Evolutionary conservation across 2,329 filamentous ascomycete genomes (phyloP).

Genomic region (Cladosporium sp.): DNA sequence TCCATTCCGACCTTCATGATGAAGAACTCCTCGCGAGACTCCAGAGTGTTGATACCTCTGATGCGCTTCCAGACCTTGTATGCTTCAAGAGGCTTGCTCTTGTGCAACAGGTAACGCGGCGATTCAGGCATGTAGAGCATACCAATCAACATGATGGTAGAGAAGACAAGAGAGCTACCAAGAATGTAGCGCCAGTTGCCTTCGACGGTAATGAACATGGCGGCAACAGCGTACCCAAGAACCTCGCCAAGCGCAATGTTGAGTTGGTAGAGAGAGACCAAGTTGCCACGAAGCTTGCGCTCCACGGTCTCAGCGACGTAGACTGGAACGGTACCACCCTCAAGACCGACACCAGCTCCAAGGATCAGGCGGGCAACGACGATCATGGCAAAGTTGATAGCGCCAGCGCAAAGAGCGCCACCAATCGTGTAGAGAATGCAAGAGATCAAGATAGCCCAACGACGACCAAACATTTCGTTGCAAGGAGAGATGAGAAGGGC

Average conservation of each 20-base stretch:
- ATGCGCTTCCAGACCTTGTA: slow-evolving; percentile 74
- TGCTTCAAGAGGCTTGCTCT: slow-evolving; percentile 59
- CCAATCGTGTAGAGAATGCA: slow-evolving; percentile 71
- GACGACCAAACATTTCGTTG: slow-evolving; percentile 69
- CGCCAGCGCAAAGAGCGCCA: slow-evolving; percentile 67
- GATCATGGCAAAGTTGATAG: slow-evolving; percentile 72
- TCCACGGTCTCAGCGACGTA: slow-evolving; percentile 75
- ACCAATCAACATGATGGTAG: slow-evolving; percentile 58
- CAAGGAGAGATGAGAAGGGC: slow-evolving; percentile 66
- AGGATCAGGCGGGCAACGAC: slow-evolving; percentile 68
- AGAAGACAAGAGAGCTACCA: slow-evolving; percentile 71
- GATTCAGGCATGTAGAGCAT: slow-evolving; percentile 73
- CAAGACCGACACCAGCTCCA: slow-evolving; percentile 70
- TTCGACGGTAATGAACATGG: slow-evolving; percentile 69
- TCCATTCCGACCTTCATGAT: slow-evolving; percentile 67
- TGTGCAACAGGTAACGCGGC: slow-evolving; percentile 71
- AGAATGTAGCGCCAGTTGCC: slow-evolving; percentile 76
- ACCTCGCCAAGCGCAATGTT: slow-evolving; percentile 76
- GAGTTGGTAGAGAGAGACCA: slow-evolving; percentile 74
- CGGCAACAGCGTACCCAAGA: slow-evolving; percentile 70
- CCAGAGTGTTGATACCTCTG: slow-evolving; percentile 59
- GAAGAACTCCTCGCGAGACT: slow-evolving; percentile 69
- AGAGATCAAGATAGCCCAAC: slow-evolving; percentile 69
- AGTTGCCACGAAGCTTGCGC: slow-evolving; percentile 66
- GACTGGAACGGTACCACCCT: slow-evolving; percentile 73